Base-by-base conservation (phyloP, 2,329 filamentous ascomycete species). In the Xylaria sp. region DNA sequence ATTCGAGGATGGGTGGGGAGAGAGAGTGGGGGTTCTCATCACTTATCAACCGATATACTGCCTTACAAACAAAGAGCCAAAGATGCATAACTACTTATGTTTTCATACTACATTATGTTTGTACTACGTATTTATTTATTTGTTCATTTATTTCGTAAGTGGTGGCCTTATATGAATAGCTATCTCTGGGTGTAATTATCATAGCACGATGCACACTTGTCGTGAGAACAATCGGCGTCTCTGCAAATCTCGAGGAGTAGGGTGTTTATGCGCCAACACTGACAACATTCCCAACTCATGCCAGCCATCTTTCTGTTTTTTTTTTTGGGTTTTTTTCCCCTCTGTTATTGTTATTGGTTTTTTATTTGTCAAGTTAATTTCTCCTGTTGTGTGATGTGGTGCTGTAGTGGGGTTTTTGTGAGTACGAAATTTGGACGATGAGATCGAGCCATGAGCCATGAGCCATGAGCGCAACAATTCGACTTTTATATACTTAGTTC, bases 241-340 rank as follows among this genome's bases (percentile, higher is more conserved):
- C 14, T 19, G 30, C 63, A 65, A 4, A 27, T 4, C 8, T 60
- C 63, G n/a, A 55, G 30, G 14, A 9, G 4, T 11, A 42, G 54
- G 4, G 1, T 19, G 14, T 55, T 65, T n/a, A 12, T 21, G 50
- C 39, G 36, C 3, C 34, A 19, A 6, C 63, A 65, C 1, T 30
- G 1, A 6, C 63, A 65, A 19, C 63, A 65, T 17, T 7, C 1
- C 63, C 63, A 65, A 17, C 24, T 2, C 27, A 14, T 39, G 19
- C 17, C 48, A 55, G 63, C 48, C 63, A 65, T 61, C 17, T 21
- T 62, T 34, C 1, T 54, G 11, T 42, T 57, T 39, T 17, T 62
- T 24, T 1, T 55, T 12, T 42, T 57, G 24, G 1, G 27, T 59
- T 45, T 51, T 55, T 4, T 21, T 21, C 27, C 21, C 39, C n/a